Conservation (phyloP, 352 stramenopile species). For the Globisporangium cederbergense region DNA sequence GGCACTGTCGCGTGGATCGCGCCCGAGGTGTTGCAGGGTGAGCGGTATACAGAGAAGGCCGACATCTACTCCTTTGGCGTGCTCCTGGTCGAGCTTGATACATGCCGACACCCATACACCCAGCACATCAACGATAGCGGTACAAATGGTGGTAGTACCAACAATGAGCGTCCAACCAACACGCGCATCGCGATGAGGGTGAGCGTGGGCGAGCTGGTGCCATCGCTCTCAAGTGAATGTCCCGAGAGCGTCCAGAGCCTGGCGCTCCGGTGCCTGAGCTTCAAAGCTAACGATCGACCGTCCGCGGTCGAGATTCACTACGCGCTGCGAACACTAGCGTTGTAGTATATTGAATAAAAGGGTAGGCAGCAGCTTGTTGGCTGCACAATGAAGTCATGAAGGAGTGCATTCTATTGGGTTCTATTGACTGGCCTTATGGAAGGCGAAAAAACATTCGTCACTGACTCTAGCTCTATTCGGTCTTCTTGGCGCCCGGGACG, state of each 20-base stretch:
- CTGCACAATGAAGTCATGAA: too few species aligned
- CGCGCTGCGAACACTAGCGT: slow-evolving; percentile 16
- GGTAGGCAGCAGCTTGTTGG: too few species aligned
- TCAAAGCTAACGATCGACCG: slow-evolving; percentile 17
- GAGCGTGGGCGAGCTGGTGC: slow-evolving; percentile 19
- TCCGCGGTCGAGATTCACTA: slow-evolving; percentile 25
- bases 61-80: slow-evolving; percentile 40
- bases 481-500: background rate
- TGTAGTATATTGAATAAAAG: background rate
- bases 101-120: slow-evolving; percentile 39
- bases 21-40: slow-evolving; percentile 30
- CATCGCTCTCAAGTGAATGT: slow-evolving; percentile 13
- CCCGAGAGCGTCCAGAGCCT: slow-evolving; percentile 17
- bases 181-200: slow-evolving; percentile 23
- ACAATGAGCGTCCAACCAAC: slow-evolving; percentile 12
- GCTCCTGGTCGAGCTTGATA: slow-evolving; percentile 32
- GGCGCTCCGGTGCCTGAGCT: slow-evolving; percentile 18
- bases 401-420: too few species aligned
- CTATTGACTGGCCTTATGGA: too few species aligned
- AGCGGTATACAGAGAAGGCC: slow-evolving; percentile 25
- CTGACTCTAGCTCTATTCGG: background rate
- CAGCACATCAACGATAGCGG: background rate
- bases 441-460: too few species aligned
- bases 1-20: slow-evolving; percentile 40
- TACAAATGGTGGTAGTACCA: background rate